Evolutionary conservation across 140 eudicot species (phyloP).

Genomic region (Bidens hawaiensis): DNA sequence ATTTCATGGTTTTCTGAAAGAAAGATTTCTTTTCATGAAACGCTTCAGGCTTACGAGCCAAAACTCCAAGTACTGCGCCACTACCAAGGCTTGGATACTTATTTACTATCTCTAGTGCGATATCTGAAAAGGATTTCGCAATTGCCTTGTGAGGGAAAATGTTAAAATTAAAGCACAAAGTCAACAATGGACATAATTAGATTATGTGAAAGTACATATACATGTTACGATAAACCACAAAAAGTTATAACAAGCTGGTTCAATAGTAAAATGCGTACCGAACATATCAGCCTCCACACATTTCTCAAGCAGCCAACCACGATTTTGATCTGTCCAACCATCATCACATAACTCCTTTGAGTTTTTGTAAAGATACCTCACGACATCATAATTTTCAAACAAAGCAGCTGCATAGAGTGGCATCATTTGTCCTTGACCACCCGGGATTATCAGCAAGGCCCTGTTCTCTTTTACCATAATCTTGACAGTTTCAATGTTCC

Average conservation of each 20-base stretch:
- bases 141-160: not conserved
- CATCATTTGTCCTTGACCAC: conserved; percentile 11
- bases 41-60: no score
- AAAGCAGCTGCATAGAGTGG: conserved; percentile 35
- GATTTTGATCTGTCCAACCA: conserved; percentile 1
- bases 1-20: no score
- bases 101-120: conserved; percentile 9
- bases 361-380: conserved; percentile 11
- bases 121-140: no score
- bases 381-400: conserved; percentile 25
- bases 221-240: no score
- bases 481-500: conserved; percentile 15
- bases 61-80: conserved; percentile 10
- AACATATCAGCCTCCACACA: conserved; percentile 22
- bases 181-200: no score
- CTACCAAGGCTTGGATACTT: conserved; percentile 7
- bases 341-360: conserved; percentile 7
- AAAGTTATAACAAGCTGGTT: no score
- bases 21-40: no score
- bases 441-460: conserved; percentile 16
- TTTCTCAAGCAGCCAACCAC: conserved; percentile 18
- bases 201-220: no score
- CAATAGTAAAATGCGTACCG: conserved; percentile 9
- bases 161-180: no score
- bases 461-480: conserved; percentile 9